phyloP scores from a whole-genome alignment of 1,284 basidiomycete genomes.

The Tilletia walkeri region DNA sequence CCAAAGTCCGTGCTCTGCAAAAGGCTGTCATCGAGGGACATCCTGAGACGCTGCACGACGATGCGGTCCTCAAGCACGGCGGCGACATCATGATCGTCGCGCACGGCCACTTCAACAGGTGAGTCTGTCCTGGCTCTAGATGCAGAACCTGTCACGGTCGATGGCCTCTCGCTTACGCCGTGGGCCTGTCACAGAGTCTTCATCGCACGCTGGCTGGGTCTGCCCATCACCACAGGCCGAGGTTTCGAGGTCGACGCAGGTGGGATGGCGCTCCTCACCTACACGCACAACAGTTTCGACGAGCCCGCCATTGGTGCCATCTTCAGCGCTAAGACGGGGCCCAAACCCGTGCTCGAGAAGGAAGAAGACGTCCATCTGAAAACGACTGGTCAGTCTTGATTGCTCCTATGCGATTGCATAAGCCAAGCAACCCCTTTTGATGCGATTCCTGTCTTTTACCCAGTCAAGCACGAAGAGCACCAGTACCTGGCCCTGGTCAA shows the following conservation, averaged over 20 bases:
- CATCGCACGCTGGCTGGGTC: slow-evolving; percentile 47
- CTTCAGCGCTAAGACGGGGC: slow-evolving; percentile 46
- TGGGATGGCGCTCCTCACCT: slow-evolving; percentile 50
- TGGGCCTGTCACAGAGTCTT: slow-evolving; percentile 27
- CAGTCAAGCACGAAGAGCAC: slow-evolving; percentile 37
- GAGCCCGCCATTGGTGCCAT: slow-evolving; percentile 51
- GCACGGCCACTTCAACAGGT: slow-evolving; percentile 52
- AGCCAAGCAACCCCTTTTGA: too few species aligned
- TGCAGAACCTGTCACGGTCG: not conserved
- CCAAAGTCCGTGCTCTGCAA: slow-evolving; percentile 40
- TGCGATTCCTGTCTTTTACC: too few species aligned
- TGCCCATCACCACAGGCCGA: slow-evolving; percentile 40
- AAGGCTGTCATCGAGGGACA: slow-evolving; percentile 34
- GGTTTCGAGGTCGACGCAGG: slow-evolving; percentile 51
- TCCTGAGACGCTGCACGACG: slow-evolving; percentile 23
- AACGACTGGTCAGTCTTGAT: not conserved
- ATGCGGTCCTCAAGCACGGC: slow-evolving; percentile 34
- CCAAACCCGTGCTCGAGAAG: slow-evolving; percentile 21
- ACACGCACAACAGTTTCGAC: slow-evolving; percentile 47
- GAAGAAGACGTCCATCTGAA: slow-evolving; percentile 4
- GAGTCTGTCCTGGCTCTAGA: slow-evolving; percentile 9
- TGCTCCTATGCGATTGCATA: too few species aligned
- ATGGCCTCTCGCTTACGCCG: not conserved
- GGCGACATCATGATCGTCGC: slow-evolving; percentile 48
- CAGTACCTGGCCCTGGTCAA: slow-evolving; percentile 51